Base-by-base conservation (phyloP, 805 yeast genomes). In the Blastobotrys peoriensis region DNA sequence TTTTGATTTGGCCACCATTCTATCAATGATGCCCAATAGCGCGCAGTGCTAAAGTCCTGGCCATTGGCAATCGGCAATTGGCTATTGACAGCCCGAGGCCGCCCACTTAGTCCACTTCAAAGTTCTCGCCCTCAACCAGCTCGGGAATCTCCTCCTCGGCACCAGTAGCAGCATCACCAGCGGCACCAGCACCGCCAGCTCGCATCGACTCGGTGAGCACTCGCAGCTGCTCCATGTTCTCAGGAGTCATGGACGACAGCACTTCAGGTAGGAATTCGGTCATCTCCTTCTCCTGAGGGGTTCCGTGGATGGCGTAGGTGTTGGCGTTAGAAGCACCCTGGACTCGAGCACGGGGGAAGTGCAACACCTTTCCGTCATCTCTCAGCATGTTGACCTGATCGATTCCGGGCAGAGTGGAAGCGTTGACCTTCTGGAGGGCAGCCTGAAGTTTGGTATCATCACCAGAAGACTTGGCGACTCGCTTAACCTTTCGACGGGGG, bases 351-450 rank as follows among this genome's bases (percentile, higher is more conserved):
- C 93, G 83, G 77, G 85, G 81, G 79, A 93, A 87, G 75, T 91
- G 96, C 70, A 91, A 74, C 54, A 93, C 96, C 66, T 82, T 83
- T 65, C 97, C 97, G 69, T 91, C 96, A 54, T 87, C 96, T 70
- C 77, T 84, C 85, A 93, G 89, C 77, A 91, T 86, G 80, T 89
- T 91, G 63, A 96, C 98, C 76, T 91, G 97, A 68, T 87, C 95
- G 62, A 91, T 82, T 62, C 85, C 87, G 57, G 84, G 88, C 59
- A 91, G 72, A 61, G 87, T 83, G 70, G 83, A 86, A 55, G 89
- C 94, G 70, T 85, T 83, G 67, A 91, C 76, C 74, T 89, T 88
- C 68, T 81, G 83, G 71, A 91, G 75, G 63, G 91, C 79, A 59
- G 81, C 85, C 73, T 86, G 88, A 68, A 91, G 77, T 73, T 89